These are phyloP conservation scores for Dioscorea zingiberensis DNA, from an alignment of 106 monocot genomes.

Conservation along the genomic window DNA sequence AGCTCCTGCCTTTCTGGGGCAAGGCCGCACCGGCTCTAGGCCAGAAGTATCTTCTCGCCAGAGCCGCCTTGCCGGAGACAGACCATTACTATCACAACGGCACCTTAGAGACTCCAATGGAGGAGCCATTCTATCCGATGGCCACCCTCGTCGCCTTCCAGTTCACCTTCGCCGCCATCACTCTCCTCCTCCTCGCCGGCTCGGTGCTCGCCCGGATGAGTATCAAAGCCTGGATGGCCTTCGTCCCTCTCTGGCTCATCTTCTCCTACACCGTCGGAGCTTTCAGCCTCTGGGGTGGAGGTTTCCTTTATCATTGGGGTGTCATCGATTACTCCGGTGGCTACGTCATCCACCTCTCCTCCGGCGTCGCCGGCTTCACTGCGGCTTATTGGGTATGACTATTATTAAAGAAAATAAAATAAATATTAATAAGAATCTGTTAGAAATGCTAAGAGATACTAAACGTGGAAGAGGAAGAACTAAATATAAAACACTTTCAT, in stretches of 20 bases:
- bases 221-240: slow-evolving; percentile 57
- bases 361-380: slow-evolving; percentile 44
- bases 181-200: slow-evolving; percentile 38
- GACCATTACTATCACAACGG: slow-evolving; percentile 15
- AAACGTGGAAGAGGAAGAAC: no score
- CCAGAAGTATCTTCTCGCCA: slow-evolving; percentile 19
- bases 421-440: no score
- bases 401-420: no score
- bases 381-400: slow-evolving; percentile 63
- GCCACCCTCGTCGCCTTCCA: slow-evolving; percentile 33
- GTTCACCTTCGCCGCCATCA: slow-evolving; percentile 50
- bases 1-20: slow-evolving; percentile 48
- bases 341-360: slow-evolving; percentile 50
- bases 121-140: slow-evolving; percentile 33
- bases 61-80: slow-evolving; percentile 23
- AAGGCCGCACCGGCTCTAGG: slow-evolving; percentile 28
- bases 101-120: slow-evolving; percentile 10
- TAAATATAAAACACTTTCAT: no score
- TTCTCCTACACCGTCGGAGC: slow-evolving; percentile 50
- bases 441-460: no score
- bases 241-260: slow-evolving; percentile 41
- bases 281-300: slow-evolving; percentile 53
- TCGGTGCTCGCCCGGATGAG: slow-evolving; percentile 47
- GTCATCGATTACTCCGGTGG: slow-evolving; percentile 62
- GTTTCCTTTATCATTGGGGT: slow-evolving; percentile 52